Percentiles rank a stretch among this genome's conserved stretches.
phyloP scores from a whole-genome alignment of 129 eudicot species.

The Flaveria brownii region DNA sequence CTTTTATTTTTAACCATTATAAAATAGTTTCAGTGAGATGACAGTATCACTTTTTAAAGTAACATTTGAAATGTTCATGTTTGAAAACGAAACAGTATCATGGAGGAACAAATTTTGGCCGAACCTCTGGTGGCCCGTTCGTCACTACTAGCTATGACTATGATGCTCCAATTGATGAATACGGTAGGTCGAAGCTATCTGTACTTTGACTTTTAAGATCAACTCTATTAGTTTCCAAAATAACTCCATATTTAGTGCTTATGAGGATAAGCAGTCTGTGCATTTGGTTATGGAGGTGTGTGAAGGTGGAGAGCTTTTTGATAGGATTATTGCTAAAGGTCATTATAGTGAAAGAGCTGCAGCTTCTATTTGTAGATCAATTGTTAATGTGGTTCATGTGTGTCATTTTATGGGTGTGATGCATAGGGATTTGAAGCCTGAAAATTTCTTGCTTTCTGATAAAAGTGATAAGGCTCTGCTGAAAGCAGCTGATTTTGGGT shows the following conservation, averaged over 20 bases:
- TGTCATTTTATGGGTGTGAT: slow-evolving; percentile 96
- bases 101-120: slow-evolving; percentile 98
- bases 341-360: slow-evolving; percentile 93
- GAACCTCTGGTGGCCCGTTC: slow-evolving; percentile 96
- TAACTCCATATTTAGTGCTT: slow-evolving; percentile 45
- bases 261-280: slow-evolving; percentile 76
- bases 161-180: slow-evolving; percentile 99
- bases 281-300: slow-evolving; percentile 93
- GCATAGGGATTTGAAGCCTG: slow-evolving; percentile 95
- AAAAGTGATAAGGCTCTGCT: slow-evolving; percentile 58
- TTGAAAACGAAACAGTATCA: slow-evolving; percentile 61
- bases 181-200: slow-evolving; percentile 46
- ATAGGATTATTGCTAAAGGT: slow-evolving; percentile 81
- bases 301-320: slow-evolving; percentile 94
- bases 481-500: slow-evolving; percentile 87
- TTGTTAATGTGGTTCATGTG: slow-evolving; percentile 89
- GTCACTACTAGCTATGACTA: slow-evolving; percentile 96
- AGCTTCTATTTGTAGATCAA: slow-evolving; percentile 71
- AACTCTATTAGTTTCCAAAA: neutral
- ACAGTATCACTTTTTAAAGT: neutral
- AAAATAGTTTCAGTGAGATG: neutral
- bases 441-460: slow-evolving; percentile 81
- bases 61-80: slow-evolving; percentile 15
- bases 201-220: slow-evolving; percentile 5
- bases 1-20: neutral